Evolutionary conservation across 2,329 filamentous ascomycete genomes (phyloP).

Genomic region (Colletotrichum agaves): DNA sequence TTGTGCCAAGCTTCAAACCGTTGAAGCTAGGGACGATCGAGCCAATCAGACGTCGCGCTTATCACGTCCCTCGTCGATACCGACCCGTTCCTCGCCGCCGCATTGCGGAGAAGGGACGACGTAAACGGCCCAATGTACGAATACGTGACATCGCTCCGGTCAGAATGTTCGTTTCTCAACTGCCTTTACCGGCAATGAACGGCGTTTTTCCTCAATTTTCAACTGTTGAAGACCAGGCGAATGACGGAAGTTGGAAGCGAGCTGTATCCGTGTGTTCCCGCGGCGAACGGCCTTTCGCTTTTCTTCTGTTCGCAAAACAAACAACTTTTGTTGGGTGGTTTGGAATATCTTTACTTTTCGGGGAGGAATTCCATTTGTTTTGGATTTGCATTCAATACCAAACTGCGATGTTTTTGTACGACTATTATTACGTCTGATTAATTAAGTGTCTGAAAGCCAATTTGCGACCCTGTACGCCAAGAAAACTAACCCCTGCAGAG

Average conservation of each 20-base stretch:
- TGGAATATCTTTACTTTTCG: not conserved
- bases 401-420: not conserved
- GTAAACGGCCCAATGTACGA: not conserved
- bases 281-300: not conserved
- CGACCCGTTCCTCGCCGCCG: constrained; percentile 8
- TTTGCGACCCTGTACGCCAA: constrained; percentile 8
- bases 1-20: constrained; percentile 20
- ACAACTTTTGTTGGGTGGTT: not conserved
- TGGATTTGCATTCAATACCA: not conserved
- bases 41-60: constrained; percentile 16
- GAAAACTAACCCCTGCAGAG: not conserved
- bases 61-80: not conserved
- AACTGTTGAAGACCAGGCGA: not conserved
- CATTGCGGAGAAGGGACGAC: constrained; percentile 14
- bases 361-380: not conserved
- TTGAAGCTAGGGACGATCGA: not conserved
- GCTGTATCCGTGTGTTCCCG: not conserved
- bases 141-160: constrained; percentile 29
- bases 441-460: constrained; percentile 1
- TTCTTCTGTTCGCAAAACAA: not conserved
- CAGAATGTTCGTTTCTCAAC: constrained; percentile 5
- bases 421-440: not conserved
- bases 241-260: not conserved
- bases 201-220: too few relatives aligned
- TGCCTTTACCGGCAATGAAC: too few relatives aligned